Percentiles rank a stretch among this genome's conserved stretches.
phyloP scores from a whole-genome alignment of 2,329 filamentous ascomycete species.

The Parafenestella ontariensis region DNA sequence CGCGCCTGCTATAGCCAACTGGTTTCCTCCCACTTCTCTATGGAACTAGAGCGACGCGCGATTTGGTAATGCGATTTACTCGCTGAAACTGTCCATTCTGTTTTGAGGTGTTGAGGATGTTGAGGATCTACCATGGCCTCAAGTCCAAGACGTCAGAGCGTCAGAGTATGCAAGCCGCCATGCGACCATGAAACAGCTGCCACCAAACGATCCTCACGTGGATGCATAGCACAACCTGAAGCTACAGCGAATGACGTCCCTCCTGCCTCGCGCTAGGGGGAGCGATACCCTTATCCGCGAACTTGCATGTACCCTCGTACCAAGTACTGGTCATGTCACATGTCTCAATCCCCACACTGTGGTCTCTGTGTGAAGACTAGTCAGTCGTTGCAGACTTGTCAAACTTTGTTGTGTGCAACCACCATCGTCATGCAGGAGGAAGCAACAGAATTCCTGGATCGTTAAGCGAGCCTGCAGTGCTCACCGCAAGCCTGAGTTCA shows the following conservation, averaged over 20 bases:
- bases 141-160: constrained; percentile 29
- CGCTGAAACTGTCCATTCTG: constrained; percentile 23
- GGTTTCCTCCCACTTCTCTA: constrained; percentile 2
- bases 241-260: constrained; percentile 22
- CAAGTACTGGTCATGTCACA: no score
- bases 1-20: constrained; percentile 5
- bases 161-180: constrained; percentile 25
- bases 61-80: constrained; percentile 27
- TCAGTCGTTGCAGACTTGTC: constrained; percentile 9
- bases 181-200: constrained; percentile 34
- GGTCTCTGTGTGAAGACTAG: constrained; percentile 7
- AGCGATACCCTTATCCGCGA: constrained; percentile 21
- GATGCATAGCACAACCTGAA: constrained; percentile 18
- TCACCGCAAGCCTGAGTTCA: constrained; percentile 17
- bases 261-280: constrained; percentile 11
- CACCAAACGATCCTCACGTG: constrained; percentile 28
- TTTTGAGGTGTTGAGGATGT: constrained; percentile 8
- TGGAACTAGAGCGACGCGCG: constrained; percentile 1
- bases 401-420: constrained; percentile 12
- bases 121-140: constrained; percentile 10
- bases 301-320: constrained; percentile 22
- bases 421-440: constrained; percentile 20
- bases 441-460: constrained; percentile 11
- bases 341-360: no score
- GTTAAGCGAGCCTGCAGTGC: constrained; percentile 13